Percentiles rank a stretch among this genome's conserved stretches.
These are phyloP conservation scores for Lentinula aciculospora DNA, from an alignment of 768 basidiomycete species.

Conservation along the genomic window DNA sequence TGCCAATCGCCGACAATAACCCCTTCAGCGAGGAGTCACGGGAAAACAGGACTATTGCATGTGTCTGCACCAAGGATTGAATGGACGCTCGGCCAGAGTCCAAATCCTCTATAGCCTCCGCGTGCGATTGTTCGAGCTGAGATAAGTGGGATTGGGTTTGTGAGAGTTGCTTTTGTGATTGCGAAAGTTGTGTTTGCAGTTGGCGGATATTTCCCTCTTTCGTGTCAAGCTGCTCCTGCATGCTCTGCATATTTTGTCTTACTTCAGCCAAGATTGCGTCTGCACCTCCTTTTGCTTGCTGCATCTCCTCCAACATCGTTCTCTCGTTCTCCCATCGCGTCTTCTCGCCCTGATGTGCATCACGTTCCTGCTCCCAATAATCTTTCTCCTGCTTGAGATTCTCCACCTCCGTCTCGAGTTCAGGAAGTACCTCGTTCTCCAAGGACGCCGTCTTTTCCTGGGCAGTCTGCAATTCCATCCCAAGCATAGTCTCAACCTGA, in stretches of 20 bases:
- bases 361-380: conserved; percentile 42
- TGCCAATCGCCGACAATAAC: conserved; percentile 40
- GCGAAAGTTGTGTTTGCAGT: conserved; percentile 30
- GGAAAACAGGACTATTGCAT: conserved; percentile 51
- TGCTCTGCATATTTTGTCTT: conserved; percentile 19
- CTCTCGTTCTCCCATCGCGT: conserved; percentile 27
- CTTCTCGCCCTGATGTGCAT: conserved; percentile 13
- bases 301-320: conserved; percentile 32
- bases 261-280: conserved; percentile 32
- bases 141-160: conserved; percentile 41
- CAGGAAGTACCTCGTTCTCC: conserved; percentile 49
- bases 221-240: conserved; percentile 29
- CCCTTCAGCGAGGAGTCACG: conserved; percentile 45
- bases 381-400: conserved; percentile 42
- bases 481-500: conserved; percentile 58
- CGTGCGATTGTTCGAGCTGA: conserved; percentile 45
- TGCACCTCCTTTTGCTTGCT: conserved; percentile 32
- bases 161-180: conserved; percentile 43
- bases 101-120: conserved; percentile 42
- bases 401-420: conserved; percentile 40
- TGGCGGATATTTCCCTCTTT: conserved; percentile 32
- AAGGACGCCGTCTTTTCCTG: conserved; percentile 59
- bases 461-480: conserved; percentile 59
- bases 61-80: conserved; percentile 45
- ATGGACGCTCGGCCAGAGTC: conserved; percentile 44